Base-by-base conservation (phyloP, 2,329 filamentous ascomycete genomes). In the Cordyceps javanica region DNA sequence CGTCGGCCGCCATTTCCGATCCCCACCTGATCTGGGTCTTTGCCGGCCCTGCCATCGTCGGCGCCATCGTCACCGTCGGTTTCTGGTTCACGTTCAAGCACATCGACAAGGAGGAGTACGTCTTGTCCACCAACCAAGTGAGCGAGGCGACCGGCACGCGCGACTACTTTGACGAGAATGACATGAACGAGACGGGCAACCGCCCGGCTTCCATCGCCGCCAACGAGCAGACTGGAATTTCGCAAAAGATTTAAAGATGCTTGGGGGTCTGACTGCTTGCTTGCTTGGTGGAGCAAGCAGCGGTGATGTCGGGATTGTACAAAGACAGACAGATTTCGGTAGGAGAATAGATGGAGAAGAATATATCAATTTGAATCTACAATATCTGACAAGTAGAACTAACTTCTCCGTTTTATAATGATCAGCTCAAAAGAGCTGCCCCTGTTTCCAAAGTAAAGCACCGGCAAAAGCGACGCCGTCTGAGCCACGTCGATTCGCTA, bases 21-120 rank as follows among this genome's bases (percentile, higher is more conserved):
- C 78, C 78, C 7, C 72, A 76, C 61, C 66, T 82, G 38, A 75
- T 74, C 6, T 79, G 76, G 77, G 76, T 75, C 62, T 78, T 80
- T 62, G 77, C 74, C 41, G 78, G 73, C 34, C 71, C 73, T 10
- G 74, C 77, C 34, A 79, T 80, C 44, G 66, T 73, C 16, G 77
- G 77, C 56, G 72, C 66, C 42, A 62, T 79, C 34, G 63, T 76
- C 11, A 73, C 75, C 16, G 66, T 77, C 19, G 32, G 73, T 52
- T 80, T 80, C 64, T 62, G 62, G 58, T 32, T 59, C 57, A 53
- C 10, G 7, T 66, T 66, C 48, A 56, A 53, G 23, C 63, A 65
- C 39, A 63, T 66, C 46, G 64, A 66, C 57, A 61, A 60, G 56
- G 64, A 66, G 44, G 62, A 65, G 39, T 66, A 61, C 23, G 65